These are phyloP conservation scores for Colletotrichum nymphaeae DNA, from an alignment of 2,329 filamentous ascomycete species.

Conservation along the genomic window DNA sequence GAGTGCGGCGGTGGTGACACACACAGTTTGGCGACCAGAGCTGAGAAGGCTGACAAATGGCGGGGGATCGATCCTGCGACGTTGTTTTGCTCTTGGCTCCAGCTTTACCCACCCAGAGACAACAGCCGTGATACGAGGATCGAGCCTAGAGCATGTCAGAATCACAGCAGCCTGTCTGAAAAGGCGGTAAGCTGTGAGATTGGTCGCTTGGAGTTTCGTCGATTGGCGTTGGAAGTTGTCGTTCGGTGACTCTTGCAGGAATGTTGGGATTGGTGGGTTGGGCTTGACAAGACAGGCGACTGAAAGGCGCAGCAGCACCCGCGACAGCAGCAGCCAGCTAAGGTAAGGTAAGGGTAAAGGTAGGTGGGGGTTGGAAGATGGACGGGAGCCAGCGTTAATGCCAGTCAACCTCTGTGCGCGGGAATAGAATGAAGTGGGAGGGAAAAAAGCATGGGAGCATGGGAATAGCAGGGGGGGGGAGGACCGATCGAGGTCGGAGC, in stretches of 20 bases:
- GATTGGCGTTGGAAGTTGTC: neutral
- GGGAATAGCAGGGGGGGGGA: neutral
- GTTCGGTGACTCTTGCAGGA: neutral
- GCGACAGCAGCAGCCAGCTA: neutral
- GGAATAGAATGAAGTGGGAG: slow-evolving; percentile 1
- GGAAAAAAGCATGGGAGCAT: neutral
- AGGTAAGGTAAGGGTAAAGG: neutral
- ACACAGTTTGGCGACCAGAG: neutral
- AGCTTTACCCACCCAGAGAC: slow-evolving; percentile 14
- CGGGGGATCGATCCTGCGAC: neutral
- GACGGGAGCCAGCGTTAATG: neutral
- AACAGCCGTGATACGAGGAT: neutral
- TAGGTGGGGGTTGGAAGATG: slow-evolving; percentile 8
- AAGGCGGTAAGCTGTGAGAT: neutral
- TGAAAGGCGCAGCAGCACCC: neutral
- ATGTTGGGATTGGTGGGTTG: neutral
- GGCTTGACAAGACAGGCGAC: neutral
- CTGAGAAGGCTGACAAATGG: slow-evolving; percentile 26
- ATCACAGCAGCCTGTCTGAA: neutral
- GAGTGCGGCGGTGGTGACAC: slow-evolving; percentile 13
- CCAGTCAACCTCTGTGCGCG: slow-evolving; percentile 4
- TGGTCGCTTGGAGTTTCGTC: neutral
- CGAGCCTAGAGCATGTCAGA: neutral
- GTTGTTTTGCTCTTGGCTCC: slow-evolving; percentile 5
- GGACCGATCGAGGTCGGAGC: slow-evolving; percentile 17